Evolutionary conservation across 2,329 filamentous ascomycete species (phyloP).

Genomic region (Lachnellula hyalina): DNA sequence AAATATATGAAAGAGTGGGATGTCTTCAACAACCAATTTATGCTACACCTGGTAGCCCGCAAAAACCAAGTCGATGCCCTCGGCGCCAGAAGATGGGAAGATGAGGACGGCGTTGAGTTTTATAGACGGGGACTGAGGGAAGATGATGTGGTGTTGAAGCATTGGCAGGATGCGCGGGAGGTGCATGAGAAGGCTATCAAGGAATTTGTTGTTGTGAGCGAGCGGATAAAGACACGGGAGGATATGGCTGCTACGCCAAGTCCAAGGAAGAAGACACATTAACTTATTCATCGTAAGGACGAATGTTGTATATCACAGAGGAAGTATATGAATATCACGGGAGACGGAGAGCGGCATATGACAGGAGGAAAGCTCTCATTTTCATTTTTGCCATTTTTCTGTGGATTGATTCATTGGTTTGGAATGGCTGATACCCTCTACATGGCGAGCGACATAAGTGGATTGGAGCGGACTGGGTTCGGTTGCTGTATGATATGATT

Average conservation of each 20-base stretch:
- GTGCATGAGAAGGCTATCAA: constrained; percentile 55
- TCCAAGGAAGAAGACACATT: constrained; percentile 2
- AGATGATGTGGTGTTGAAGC: constrained; percentile 56
- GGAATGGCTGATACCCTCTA: constrained; percentile 7
- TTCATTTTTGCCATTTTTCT: neutral
- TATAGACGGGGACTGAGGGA: constrained; percentile 59
- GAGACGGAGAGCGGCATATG: neutral
- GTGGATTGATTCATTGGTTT: no score
- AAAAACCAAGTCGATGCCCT: constrained; percentile 35
- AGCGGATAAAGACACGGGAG: constrained; percentile 34
- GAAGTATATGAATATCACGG: neutral
- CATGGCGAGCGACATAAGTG: neutral
- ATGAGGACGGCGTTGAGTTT: constrained; percentile 41
- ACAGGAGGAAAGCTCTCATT: neutral
- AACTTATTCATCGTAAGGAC: no score
- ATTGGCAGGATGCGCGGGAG: constrained; percentile 55
- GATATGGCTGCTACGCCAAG: constrained; percentile 3
- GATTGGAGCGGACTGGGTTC: neutral
- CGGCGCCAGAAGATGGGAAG: constrained; percentile 39
- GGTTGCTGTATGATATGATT: constrained; percentile 3
- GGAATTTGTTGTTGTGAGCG: constrained; percentile 48
- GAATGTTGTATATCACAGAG: no score
- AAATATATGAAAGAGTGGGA: constrained; percentile 49
- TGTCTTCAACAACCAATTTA: constrained; percentile 46
- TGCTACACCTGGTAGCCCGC: constrained; percentile 50